phyloP scores from a whole-genome alignment of 2,329 filamentous ascomycete species.

The Arthrobotrys conoides region DNA sequence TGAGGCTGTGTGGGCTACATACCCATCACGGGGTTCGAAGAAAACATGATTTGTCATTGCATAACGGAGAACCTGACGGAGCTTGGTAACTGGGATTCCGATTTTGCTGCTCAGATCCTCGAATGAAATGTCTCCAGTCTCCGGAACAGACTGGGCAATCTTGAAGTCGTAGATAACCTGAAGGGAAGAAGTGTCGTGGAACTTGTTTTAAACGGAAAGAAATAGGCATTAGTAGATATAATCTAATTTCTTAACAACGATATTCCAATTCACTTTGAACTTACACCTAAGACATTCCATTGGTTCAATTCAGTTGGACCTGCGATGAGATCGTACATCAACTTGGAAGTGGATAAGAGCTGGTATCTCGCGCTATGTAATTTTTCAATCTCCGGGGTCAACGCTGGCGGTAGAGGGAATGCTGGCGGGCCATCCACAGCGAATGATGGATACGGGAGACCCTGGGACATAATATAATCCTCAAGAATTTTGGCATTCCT shows the following conservation, averaged over 20 bases:
- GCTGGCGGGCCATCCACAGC: constrained; percentile 30
- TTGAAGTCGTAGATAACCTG: constrained; percentile 50
- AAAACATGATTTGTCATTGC: constrained; percentile 74
- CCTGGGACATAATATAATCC: constrained; percentile 50
- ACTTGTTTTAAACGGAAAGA: constrained; percentile 13
- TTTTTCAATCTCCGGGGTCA: constrained; percentile 41
- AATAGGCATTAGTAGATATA: too few relatives aligned
- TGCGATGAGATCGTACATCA: constrained; percentile 36
- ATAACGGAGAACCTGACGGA: constrained; percentile 71
- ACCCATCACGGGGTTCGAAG: constrained; percentile 70
- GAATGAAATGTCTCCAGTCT: constrained; percentile 39
- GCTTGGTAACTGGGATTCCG: constrained; percentile 67
- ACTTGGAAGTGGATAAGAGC: constrained; percentile 32
- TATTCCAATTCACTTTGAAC: background rate
- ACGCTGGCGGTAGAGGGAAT: constrained; percentile 36
- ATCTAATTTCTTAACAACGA: too few relatives aligned
- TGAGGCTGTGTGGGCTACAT: constrained; percentile 72
- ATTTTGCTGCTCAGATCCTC: constrained; percentile 27
- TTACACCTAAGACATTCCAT: constrained; percentile 34
- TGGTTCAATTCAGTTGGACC: constrained; percentile 32
- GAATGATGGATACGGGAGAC: constrained; percentile 46
- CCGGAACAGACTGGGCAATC: constrained; percentile 38
- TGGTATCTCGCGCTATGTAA: constrained; percentile 25
- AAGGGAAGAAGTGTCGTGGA: constrained; percentile 27
- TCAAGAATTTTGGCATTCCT: constrained; percentile 46